Conservation (phyloP, 2,329 filamentous ascomycete genomes). For the Emericellopsis atlantica region DNA sequence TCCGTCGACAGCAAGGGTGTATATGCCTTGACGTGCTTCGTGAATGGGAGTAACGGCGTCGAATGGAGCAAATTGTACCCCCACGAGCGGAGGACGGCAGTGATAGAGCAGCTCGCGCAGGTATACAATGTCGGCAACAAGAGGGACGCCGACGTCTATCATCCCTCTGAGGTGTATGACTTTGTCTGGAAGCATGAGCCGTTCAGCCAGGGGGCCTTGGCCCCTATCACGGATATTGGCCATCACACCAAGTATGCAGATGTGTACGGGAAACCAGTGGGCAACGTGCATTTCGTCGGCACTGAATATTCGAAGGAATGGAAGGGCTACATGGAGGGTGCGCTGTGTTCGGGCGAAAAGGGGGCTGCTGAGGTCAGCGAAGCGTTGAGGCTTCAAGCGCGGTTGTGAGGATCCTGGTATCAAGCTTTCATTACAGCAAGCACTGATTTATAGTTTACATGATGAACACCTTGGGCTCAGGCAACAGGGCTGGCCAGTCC, state of each 20-base stretch:
- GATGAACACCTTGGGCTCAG: conserved; percentile 2
- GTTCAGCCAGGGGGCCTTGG: conserved; percentile 19
- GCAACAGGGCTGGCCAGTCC: conserved; percentile 2
- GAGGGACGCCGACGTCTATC: conserved; percentile 7
- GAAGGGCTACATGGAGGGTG: conserved; percentile 41
- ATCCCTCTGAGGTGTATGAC: conserved; percentile 15
- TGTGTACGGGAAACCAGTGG: conserved; percentile 17
- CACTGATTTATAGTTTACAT: neutral
- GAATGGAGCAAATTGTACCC: conserved; percentile 18
- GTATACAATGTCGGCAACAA: conserved; percentile 11
- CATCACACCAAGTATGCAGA: conserved; percentile 13
- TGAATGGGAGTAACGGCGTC: conserved; percentile 21
- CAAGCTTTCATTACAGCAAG: neutral
- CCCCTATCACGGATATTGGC: conserved; percentile 17
- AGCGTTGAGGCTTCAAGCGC: neutral
- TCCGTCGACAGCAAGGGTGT: conserved; percentile 15
- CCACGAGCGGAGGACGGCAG: conserved; percentile 12
- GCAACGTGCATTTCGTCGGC: conserved; percentile 32
- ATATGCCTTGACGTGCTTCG: conserved; percentile 26
- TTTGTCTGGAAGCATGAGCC: conserved; percentile 19
- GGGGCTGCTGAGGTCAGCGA: conserved; percentile 25
- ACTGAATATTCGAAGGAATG: conserved; percentile 33
- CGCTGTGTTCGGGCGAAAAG: conserved; percentile 27
- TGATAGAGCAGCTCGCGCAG: conserved; percentile 19
- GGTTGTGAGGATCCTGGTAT: neutral